These are phyloP conservation scores for Cercophora sp. DNA, from an alignment of 495 filamentous ascomycete genomes.

Conservation along the genomic window DNA sequence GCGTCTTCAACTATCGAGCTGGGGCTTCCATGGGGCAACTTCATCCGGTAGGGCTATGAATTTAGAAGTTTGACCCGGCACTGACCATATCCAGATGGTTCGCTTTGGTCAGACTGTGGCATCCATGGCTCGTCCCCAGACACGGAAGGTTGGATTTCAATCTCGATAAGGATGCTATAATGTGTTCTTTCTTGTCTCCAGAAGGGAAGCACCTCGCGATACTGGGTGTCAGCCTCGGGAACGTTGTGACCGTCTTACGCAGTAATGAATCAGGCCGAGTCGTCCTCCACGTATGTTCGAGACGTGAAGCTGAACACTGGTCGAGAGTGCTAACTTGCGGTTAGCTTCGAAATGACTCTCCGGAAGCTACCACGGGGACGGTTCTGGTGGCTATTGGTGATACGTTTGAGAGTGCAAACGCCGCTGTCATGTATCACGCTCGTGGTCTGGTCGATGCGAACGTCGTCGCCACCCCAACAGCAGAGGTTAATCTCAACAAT, in stretches of 20 bases:
- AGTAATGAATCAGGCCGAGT: constrained; percentile 64
- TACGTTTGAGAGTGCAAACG: constrained; percentile 71
- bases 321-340: too few relatives aligned
- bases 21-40: constrained; percentile 56
- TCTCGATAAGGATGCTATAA: constrained; percentile 70
- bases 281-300: constrained; percentile 54
- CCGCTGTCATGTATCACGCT: constrained; percentile 81
- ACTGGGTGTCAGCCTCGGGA: constrained; percentile 68
- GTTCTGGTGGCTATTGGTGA: constrained; percentile 70
- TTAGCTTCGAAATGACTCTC: constrained; percentile 61
- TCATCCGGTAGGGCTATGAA: constrained; percentile 33
- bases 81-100: constrained; percentile 58
- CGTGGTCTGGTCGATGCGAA: constrained; percentile 56
- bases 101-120: constrained; percentile 71
- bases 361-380: constrained; percentile 47
- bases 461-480: background rate
- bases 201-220: constrained; percentile 79
- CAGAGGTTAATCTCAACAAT: constrained; percentile 6
- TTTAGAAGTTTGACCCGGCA: background rate
- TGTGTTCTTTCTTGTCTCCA: constrained; percentile 73
- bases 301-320: background rate
- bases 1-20: constrained; percentile 53
- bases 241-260: constrained; percentile 68
- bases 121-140: constrained; percentile 81
- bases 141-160: constrained; percentile 67